phyloP scores from a whole-genome alignment of 345 rosid species.

The Lepidium aucheri region DNA sequence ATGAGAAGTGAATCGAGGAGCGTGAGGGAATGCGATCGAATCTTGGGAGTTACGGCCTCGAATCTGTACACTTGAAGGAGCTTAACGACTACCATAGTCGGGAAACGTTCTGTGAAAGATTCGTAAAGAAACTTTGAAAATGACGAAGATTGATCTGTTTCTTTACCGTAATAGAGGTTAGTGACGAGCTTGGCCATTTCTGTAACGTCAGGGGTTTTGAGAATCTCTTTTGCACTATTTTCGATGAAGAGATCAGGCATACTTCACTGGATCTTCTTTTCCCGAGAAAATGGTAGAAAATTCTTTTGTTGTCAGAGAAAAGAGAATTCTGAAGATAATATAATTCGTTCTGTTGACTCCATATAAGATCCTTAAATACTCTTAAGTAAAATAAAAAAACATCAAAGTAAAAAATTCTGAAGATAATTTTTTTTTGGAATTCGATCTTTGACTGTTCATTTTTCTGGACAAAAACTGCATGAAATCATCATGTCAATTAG shows the following conservation, averaged over 20 bases:
- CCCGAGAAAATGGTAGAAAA: background rate
- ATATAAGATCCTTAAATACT: too few relatives aligned
- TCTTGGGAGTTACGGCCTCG: too few relatives aligned
- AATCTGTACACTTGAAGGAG: constrained; percentile 6
- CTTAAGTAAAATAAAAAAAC: too few relatives aligned
- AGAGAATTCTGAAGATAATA: too few relatives aligned
- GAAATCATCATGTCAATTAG: too few relatives aligned
- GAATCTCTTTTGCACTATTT: background rate
- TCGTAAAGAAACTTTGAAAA: background rate
- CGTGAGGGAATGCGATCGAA: too few relatives aligned
- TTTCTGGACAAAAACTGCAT: too few relatives aligned
- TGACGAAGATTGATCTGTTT: background rate
- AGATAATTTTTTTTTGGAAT: too few relatives aligned
- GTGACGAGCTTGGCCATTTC: background rate
- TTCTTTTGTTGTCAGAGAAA: background rate
- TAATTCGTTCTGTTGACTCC: too few relatives aligned
- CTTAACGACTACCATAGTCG: background rate
- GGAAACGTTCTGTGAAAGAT: background rate
- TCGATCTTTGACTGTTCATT: too few relatives aligned
- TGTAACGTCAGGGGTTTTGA: background rate
- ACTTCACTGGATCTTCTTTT: background rate
- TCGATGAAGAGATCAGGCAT: background rate
- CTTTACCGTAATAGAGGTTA: constrained; percentile 14
- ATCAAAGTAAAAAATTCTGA: too few relatives aligned
- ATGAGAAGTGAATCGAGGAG: too few relatives aligned